Conservation (phyloP, 179 eudicot species). For the Spergularia azorica region DNA sequence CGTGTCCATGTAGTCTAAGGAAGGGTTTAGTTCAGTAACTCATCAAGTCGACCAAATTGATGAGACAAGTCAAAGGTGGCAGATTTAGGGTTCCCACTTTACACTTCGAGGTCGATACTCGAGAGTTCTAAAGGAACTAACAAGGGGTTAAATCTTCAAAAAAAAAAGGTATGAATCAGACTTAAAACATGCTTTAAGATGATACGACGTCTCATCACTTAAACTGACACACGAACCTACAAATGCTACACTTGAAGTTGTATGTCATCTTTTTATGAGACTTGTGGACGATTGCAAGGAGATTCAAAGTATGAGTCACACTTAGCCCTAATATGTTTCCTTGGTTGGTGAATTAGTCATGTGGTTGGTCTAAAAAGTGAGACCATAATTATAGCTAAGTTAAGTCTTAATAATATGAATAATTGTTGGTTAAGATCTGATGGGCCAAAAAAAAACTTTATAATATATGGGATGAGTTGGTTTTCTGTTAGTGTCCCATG, state of each 20-base stretch:
- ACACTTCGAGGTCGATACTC: too few species aligned
- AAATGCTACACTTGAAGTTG: too few species aligned
- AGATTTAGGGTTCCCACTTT: too few species aligned
- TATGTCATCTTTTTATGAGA: not conserved
- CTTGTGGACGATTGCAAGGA: not conserved
- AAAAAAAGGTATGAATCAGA: too few species aligned
- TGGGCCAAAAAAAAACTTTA: conserved; percentile 11
- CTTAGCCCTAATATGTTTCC: conserved; percentile 15
- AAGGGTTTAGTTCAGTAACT: not conserved
- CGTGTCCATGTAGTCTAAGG: too few species aligned
- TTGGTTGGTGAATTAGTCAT: conserved; percentile 32
- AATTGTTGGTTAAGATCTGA: conserved; percentile 31
- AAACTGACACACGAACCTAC: too few species aligned
- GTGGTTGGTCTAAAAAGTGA: conserved; percentile 21
- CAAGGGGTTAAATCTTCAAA: too few species aligned
- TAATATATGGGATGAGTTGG: conserved; percentile 26
- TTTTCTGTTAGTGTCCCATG: conserved; percentile 42
- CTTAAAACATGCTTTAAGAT: too few species aligned
- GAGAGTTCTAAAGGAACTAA: too few species aligned
- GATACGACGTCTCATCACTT: too few species aligned
- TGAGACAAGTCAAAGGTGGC: too few species aligned
- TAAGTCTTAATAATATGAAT: conserved; percentile 2
- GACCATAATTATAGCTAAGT: not conserved
- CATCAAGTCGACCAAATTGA: too few species aligned
- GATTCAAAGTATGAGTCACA: not conserved